phyloP scores from a whole-genome alignment of 148 eudicot genomes.

The Heliamphora exappendiculata region DNA sequence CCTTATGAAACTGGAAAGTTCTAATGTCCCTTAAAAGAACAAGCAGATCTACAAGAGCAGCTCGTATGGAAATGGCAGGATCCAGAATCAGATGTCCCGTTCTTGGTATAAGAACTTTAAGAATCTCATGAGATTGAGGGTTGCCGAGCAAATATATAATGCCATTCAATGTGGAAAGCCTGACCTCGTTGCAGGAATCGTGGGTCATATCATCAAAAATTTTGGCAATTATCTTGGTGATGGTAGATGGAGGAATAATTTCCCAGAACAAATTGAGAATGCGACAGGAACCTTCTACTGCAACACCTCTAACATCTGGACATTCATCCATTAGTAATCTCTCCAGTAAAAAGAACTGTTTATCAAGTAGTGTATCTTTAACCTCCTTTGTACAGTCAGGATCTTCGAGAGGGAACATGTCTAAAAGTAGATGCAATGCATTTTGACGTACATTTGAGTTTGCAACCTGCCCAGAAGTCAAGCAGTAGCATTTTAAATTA shows the following conservation, averaged over 20 bases:
- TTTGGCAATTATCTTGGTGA: slow-evolving; percentile 65
- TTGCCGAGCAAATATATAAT: slow-evolving; percentile 77
- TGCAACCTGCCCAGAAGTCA: slow-evolving; percentile 56
- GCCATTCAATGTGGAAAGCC: slow-evolving; percentile 83
- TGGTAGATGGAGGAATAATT: slow-evolving; percentile 73
- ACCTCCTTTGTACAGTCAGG: slow-evolving; percentile 84
- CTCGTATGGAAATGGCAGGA: slow-evolving; percentile 50
- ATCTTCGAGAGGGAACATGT: slow-evolving; percentile 93
- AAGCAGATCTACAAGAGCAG: slow-evolving; percentile 69
- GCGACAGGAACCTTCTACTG: slow-evolving; percentile 93
- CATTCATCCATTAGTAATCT: slow-evolving; percentile 78
- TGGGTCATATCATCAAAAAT: slow-evolving; percentile 68
- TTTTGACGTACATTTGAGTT: slow-evolving; percentile 98
- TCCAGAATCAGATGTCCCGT: slow-evolving; percentile 60
- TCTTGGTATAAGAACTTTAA: slow-evolving; percentile 87
- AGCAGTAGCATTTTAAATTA: not conserved
- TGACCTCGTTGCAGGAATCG: slow-evolving; percentile 65
- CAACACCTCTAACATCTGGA: slow-evolving; percentile 78
- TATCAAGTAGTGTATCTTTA: slow-evolving; percentile 67
- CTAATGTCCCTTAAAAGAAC: slow-evolving; percentile 55
- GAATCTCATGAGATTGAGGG: slow-evolving; percentile 88
- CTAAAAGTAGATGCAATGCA: slow-evolving; percentile 81
- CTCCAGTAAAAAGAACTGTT: slow-evolving; percentile 77
- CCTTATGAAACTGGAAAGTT: slow-evolving; percentile 88
- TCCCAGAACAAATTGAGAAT: slow-evolving; percentile 89